Conservation (phyloP, 495 filamentous ascomycete genomes). For the Xylaria curta region DNA sequence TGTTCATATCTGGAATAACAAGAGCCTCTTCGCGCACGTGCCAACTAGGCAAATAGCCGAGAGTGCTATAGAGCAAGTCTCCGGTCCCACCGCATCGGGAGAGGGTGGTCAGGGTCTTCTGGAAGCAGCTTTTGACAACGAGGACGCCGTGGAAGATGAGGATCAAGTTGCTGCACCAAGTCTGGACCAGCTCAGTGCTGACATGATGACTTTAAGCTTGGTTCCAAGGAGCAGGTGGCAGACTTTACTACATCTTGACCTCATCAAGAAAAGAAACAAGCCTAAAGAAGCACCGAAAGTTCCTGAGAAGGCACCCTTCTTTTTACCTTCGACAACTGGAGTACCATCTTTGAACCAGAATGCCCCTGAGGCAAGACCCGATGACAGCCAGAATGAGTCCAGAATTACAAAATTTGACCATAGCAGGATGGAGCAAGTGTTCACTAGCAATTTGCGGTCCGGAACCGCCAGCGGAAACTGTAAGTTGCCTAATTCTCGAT, state of each 20-base stretch:
- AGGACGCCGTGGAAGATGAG: conserved; percentile 50
- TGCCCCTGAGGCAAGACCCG: conserved; percentile 29
- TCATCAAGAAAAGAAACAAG: conserved; percentile 92
- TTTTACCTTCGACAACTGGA: conserved; percentile 74
- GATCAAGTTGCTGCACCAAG: conserved; percentile 54
- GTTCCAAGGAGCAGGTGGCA: conserved; percentile 93
- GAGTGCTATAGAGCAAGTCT: conserved; percentile 66
- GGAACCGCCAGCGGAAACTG: conserved; percentile 58
- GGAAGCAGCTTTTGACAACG: conserved; percentile 72
- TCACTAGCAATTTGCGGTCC: conserved; percentile 64
- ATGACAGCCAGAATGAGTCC: conserved; percentile 33
- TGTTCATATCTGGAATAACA: conserved; percentile 93
- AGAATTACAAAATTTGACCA: conserved; percentile 50
- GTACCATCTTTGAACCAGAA: conserved; percentile 39
- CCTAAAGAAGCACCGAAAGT: conserved; percentile 89
- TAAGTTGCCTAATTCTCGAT: conserved; percentile 40
- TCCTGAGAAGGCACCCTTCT: conserved; percentile 95
- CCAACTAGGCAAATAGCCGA: conserved; percentile 82
- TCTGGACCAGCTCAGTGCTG: conserved; percentile 75
- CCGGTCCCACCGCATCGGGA: conserved; percentile 76
- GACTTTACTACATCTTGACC: conserved; percentile 85
- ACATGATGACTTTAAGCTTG: conserved; percentile 86
- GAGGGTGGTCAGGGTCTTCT: conserved; percentile 72
- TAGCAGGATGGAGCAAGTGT: conserved; percentile 54
- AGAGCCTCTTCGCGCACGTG: conserved; percentile 84